phyloP scores from a whole-genome alignment of 108 stramenopile genomes.

The Cyclotella distinguenda region DNA sequence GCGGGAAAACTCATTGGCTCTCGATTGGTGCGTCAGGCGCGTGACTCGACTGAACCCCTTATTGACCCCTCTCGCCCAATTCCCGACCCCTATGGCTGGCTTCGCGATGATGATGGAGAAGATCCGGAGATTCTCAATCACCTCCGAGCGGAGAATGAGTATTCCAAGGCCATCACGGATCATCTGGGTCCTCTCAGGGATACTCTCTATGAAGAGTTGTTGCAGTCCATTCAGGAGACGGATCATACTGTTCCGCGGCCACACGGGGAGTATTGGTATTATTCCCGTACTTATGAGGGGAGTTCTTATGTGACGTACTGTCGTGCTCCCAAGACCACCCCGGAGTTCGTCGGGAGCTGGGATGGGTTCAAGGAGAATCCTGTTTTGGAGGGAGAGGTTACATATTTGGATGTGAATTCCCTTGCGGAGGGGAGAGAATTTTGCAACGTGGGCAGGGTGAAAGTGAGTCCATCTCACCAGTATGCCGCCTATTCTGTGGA shows the following conservation, averaged over 20 bases:
- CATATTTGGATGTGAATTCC: conserved; percentile 85
- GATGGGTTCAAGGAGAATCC: conserved; percentile 59
- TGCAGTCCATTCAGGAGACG: conserved; percentile 72
- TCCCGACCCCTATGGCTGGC: conserved; percentile 89
- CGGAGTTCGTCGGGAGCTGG: conserved; percentile 41
- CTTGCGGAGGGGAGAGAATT: conserved; percentile 75
- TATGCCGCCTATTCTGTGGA: conserved; percentile 88
- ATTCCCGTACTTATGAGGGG: conserved; percentile 89
- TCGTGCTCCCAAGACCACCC: conserved; percentile 55
- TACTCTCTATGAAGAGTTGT: conserved; percentile 75
- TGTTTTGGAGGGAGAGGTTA: conserved; percentile 63
- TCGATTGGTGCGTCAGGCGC: conserved; percentile 39
- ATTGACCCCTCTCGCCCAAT: conserved; percentile 71
- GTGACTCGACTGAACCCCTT: conserved; percentile 42
- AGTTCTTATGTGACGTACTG: conserved; percentile 80
- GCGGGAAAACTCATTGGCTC: conserved; percentile 46
- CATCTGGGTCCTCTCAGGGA: conserved; percentile 62
- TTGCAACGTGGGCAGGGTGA: conserved; percentile 69
- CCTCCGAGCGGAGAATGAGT: conserved; percentile 82
- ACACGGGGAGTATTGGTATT: conserved; percentile 75
- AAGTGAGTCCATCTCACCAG: conserved; percentile 54
- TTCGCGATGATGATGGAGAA: conserved; percentile 79
- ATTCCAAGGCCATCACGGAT: conserved; percentile 58
- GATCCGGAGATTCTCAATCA: conserved; percentile 69
- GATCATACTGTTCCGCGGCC: conserved; percentile 76